Evolutionary conservation across 1,139 yeast genomes (phyloP).

Genomic region (Taphrina communis): DNA sequence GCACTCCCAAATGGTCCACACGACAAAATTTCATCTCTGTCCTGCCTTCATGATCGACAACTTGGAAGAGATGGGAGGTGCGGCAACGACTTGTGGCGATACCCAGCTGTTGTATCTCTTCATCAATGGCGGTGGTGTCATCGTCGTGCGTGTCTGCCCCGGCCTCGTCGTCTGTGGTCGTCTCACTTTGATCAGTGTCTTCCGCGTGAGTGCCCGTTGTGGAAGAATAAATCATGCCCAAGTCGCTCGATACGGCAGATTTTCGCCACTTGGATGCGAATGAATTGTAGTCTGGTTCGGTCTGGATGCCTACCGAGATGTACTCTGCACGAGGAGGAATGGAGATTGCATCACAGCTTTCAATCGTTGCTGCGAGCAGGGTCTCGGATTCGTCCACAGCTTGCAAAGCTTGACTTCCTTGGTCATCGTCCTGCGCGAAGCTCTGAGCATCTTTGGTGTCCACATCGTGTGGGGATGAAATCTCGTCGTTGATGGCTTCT

Average conservation of each 20-base stretch:
- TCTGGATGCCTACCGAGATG: slow-evolving; percentile 1
- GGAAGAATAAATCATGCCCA: neutral
- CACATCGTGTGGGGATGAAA: neutral
- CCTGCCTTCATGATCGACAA: neutral
- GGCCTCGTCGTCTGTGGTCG: neutral
- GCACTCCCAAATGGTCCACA: neutral
- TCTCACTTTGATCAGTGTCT: neutral
- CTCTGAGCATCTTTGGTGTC: neutral
- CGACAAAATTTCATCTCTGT: slow-evolving; percentile 11
- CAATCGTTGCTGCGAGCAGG: neutral
- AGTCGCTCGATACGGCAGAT: neutral
- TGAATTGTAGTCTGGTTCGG: neutral
- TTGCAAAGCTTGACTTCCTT: neutral
- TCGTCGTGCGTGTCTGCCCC: neutral
- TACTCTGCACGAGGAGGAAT: neutral
- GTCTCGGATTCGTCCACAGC: too few species aligned
- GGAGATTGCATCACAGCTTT: neutral
- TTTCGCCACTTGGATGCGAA: neutral
- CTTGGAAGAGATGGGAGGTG: slow-evolving; percentile 8
- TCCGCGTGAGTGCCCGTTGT: neutral
- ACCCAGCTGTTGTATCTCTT: neutral
- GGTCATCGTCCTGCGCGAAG: neutral
- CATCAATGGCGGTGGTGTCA: neutral
- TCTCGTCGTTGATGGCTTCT: neutral
- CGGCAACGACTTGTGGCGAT: neutral